These are phyloP conservation scores for Melanogaster broomeanus DNA, from an alignment of 768 basidiomycete species.

Conservation along the genomic window DNA sequence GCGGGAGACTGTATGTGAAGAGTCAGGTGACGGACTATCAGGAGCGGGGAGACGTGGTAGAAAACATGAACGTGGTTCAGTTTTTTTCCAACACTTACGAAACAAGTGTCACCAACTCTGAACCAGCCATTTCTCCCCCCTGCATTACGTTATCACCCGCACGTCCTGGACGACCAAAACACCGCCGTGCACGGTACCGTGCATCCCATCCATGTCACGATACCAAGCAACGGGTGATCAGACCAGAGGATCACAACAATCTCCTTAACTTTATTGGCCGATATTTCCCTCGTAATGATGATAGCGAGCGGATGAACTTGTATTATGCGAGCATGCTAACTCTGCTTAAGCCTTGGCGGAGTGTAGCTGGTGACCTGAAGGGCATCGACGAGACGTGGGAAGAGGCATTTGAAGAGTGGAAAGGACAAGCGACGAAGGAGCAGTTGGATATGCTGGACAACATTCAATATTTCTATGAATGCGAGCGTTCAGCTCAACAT, in stretches of 20 bases:
- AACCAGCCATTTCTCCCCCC: too few relatives aligned
- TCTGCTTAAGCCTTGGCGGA: conserved; percentile 39
- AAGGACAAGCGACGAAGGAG: too few relatives aligned
- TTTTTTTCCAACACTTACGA: conserved; percentile 39
- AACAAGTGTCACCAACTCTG: not conserved
- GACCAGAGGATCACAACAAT: conserved; percentile 30
- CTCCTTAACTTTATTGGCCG: conserved; percentile 36
- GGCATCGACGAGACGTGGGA: too few relatives aligned
- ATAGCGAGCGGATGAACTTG: conserved; percentile 20
- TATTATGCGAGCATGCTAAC: conserved; percentile 40
- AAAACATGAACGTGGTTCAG: conserved; percentile 14
- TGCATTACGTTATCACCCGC: too few relatives aligned
- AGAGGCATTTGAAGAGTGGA: too few relatives aligned
- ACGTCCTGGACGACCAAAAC: too few relatives aligned
- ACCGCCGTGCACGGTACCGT: conserved; percentile 20
- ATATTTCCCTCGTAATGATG: conserved; percentile 34
- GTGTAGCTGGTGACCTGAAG: conserved; percentile 28
- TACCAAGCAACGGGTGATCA: conserved; percentile 17
- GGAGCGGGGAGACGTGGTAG: conserved; percentile 24
- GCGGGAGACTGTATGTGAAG: too few relatives aligned
- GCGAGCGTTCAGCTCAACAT: too few relatives aligned
- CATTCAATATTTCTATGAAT: too few relatives aligned
- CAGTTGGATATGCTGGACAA: too few relatives aligned
- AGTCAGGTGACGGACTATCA: too few relatives aligned
- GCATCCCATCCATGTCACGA: conserved; percentile 6